phyloP scores from a whole-genome alignment of 331 rosid genomes.

The Spiraea crenata region DNA sequence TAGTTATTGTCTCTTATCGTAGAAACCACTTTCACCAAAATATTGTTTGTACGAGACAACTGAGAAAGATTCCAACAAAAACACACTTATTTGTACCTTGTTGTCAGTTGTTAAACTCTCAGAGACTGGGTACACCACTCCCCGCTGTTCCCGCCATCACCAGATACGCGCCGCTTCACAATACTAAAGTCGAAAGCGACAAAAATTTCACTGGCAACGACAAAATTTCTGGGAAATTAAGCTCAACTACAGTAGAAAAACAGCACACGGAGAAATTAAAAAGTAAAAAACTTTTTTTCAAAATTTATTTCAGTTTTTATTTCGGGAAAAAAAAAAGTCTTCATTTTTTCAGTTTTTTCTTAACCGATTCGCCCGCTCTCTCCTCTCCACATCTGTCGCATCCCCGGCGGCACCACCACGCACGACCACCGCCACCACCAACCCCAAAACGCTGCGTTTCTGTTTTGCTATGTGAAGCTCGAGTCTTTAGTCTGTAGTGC shows the following conservation, averaged over 20 bases:
- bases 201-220: not conserved
- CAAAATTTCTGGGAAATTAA: constrained; percentile 1
- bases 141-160: constrained; percentile 9
- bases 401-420: constrained; percentile 11
- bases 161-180: not conserved
- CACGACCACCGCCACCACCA: not conserved
- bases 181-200: not conserved
- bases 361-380: constrained; percentile 41
- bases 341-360: not conserved
- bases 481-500: not conserved
- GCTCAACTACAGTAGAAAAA: too few relatives aligned
- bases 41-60: too few relatives aligned
- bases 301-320: constrained; percentile 2
- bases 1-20: too few relatives aligned
- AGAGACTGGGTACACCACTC: not conserved
- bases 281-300: constrained; percentile 5
- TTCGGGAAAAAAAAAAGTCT: not conserved
- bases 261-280: too few relatives aligned
- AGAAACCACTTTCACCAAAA: too few relatives aligned
- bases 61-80: too few relatives aligned
- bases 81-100: too few relatives aligned
- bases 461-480: not conserved
- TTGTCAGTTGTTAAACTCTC: too few relatives aligned
- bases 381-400: constrained; percentile 11
- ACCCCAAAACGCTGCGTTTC: constrained; percentile 1